Base-by-base conservation (phyloP, 2,329 filamentous ascomycete species). In the Arthrinium puccinioides region DNA sequence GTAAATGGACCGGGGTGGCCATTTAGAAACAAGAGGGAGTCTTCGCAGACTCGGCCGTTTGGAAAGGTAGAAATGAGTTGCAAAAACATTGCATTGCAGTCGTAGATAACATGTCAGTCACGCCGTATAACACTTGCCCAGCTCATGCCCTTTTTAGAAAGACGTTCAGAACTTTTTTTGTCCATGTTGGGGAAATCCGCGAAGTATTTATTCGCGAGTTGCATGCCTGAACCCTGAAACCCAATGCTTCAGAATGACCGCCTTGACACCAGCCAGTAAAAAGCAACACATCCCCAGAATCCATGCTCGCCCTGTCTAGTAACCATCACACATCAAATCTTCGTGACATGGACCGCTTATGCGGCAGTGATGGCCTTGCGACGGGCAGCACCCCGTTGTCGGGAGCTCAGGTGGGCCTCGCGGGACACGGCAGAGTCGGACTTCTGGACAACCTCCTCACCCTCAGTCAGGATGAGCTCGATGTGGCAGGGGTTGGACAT, bases 401-500 rank as follows among this genome's bases (percentile, higher is more conserved):
- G 86, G 61, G 85, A 87, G 77, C 70, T 85, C 63, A 98, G 77
- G 67, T 82, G 85, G 51, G 67, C 59, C 46, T 83, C 76, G 55
- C 80, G 79, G 58, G 73, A 71, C 49, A 72, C 75, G 56, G 80
- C 75, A 47, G 78, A 66, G 55, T 82, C 76, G 47, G 81, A 82
- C 84, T 98, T 98, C 74, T 89, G 79, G 59, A 98, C 87, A 57
- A 84, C 80, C 80, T 98, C 94, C 64, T 94, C 85, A 60, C 78
- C 88, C 81, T 98, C 94, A 64, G 90, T 95, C 59, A 98, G 82
- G 81, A 98, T 98, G 61, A 98, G 77, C 79, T 98, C 94, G 70
- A 98, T 95, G 84, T 98, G 92, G 86, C 90, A 98, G 57, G 92
- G 92, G 83, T 94, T 94, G 57, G 89, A 96, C 94, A 98, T 97